Evolutionary conservation across 306 rosid species (phyloP), one percentile per base, ranked within the genome.

Genomic region (Hippophae tibetana): DNA sequence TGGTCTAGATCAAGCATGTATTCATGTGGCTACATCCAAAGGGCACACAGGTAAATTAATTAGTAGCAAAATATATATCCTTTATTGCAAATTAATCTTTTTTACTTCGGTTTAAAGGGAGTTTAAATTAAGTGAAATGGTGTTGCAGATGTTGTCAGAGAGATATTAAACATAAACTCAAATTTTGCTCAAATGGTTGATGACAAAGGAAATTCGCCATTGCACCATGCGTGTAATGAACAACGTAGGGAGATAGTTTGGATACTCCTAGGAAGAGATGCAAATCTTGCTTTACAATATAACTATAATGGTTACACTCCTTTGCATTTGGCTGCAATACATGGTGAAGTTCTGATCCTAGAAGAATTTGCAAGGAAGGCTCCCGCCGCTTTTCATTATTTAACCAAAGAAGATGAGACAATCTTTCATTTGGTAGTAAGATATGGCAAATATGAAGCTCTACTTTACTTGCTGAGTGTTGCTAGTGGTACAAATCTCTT

Each of bases 241-340:
- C 86, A 90, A 14, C 86, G 79, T 55, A 66, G 58, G 43, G 86
- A 86, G 63, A 71, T 84, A 63, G 69, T 61, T 8, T 67, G 80
- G 76, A 74, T 79, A 54, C 81, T 83, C 8, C 67, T 83, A 14
- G 63, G 47, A 41, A 67, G 81, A 8, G 73, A 77, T 70, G 66
- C 64, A 11, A 72, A 62, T 31, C 67, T 79, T 7, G 72, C 84
- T 18, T 65, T 81, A 31, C 74, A 69, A 27, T 70, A 58, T 61
- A 79, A 86, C 79, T 63, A 66, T 72, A 77, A 79, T 50, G 86
- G 95, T 13, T 86, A 81, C 7, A 72, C 85, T 26, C 82, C 95
- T 10, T 31, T 79, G 72, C 90, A 86, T 54, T 66, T 70, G 57
- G 81, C 89, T 11, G 79, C 76, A 10, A 77, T 74, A 42, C 76